Conservation (phyloP, 257 asterid species). For the Solanum bulbocastanum region DNA sequence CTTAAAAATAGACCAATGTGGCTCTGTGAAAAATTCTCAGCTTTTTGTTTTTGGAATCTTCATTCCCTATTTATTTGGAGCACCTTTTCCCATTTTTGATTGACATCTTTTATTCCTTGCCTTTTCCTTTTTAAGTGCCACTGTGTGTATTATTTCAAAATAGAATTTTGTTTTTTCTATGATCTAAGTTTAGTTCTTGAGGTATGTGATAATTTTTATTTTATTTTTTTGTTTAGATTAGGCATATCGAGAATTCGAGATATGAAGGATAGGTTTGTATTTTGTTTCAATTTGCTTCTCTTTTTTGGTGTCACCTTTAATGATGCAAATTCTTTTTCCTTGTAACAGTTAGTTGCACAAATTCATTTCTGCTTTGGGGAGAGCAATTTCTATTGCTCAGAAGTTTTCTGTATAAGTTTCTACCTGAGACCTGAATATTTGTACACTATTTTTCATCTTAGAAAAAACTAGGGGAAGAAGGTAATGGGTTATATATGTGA, state of each 20-base stretch:
- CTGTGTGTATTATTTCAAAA: not conserved
- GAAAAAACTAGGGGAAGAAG: not conserved
- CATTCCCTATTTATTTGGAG: conserved; percentile 28
- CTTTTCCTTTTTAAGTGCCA: not conserved
- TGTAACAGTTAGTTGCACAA: not conserved
- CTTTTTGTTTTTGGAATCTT: conserved; percentile 23
- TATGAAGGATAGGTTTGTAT: not conserved
- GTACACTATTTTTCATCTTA: not conserved
- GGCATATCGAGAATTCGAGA: not conserved
- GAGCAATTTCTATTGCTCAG: not conserved
- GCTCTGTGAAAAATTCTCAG: conserved; percentile 3
- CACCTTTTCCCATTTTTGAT: conserved; percentile 9
- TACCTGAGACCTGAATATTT: conserved; percentile 2
- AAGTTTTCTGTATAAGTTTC: not conserved
- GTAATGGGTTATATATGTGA: conserved; percentile 78
- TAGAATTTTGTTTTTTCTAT: not conserved
- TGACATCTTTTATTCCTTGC: conserved; percentile 13
- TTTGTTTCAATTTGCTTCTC: not conserved
- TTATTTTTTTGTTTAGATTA: not conserved
- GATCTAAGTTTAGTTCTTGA: conserved; percentile 8
- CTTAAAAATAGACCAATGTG: not conserved
- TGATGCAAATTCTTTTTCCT: not conserved
- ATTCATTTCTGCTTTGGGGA: not conserved
- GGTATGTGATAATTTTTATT: not conserved
- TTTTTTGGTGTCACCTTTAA: not conserved